Percentiles rank a stretch among this genome's conserved stretches.
Evolutionary conservation across 2,329 filamentous ascomycete species (phyloP).

Genomic region (Bipolaris bicolor): DNA sequence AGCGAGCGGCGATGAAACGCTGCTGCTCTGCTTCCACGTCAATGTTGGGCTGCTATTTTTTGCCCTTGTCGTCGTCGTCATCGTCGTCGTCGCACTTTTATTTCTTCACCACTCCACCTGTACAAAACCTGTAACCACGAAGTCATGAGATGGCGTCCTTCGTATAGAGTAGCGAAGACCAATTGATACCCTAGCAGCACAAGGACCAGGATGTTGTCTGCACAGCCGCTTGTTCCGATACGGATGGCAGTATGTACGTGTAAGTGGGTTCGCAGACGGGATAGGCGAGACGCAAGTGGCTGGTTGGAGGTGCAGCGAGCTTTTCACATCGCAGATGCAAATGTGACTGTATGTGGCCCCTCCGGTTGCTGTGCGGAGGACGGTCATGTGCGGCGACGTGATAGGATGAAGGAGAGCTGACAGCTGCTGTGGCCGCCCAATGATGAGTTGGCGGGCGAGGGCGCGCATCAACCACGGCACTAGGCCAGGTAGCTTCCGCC

Average conservation of each 20-base stretch:
- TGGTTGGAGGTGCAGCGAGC: not conserved
- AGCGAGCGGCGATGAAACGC: constrained; percentile 7
- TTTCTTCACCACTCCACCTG: constrained; percentile 21
- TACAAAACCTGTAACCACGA: constrained; percentile 35
- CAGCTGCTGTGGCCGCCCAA: constrained; percentile 31
- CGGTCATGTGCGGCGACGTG: constrained; percentile 20
- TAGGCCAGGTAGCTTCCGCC: constrained; percentile 20
- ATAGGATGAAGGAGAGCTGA: constrained; percentile 25
- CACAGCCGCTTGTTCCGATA: not conserved
- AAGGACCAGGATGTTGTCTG: not conserved
- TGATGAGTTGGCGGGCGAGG: constrained; percentile 8
- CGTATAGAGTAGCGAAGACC: not conserved
- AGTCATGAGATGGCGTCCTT: constrained; percentile 16
- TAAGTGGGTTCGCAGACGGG: not conserved
- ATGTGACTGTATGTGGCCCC: not conserved
- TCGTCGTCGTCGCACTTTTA: not conserved
- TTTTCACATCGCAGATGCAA: not conserved
- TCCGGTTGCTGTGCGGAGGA: constrained; percentile 12
- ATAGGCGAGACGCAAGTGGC: constrained; percentile 1
- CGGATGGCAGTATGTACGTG: not conserved
- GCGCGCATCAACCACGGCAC: constrained; percentile 20
- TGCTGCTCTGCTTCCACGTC: not conserved
- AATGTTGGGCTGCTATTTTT: no score
- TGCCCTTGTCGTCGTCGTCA: not conserved
- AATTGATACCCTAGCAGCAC: constrained; percentile 6